These are phyloP conservation scores for Entonaema liquescens DNA, from an alignment of 495 filamentous ascomycete species.

Conservation along the genomic window DNA sequence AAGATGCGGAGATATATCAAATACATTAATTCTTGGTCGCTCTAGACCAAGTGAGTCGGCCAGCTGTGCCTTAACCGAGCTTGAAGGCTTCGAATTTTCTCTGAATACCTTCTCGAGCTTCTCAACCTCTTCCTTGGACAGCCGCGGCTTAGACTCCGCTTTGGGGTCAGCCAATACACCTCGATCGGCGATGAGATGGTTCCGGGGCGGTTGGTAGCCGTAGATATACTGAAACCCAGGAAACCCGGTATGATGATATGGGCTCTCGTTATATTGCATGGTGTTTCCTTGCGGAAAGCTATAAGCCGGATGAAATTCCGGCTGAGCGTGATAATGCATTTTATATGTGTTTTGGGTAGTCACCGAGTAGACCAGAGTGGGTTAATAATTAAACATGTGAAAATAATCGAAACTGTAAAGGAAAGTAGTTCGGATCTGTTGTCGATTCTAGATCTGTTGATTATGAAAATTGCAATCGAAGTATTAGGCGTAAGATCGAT, in stretches of 20 bases:
- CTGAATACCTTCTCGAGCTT: conserved; percentile 77
- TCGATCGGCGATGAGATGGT: conserved; percentile 38
- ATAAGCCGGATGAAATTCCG: conserved; percentile 30
- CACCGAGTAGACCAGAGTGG: background rate
- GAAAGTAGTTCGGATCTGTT: background rate
- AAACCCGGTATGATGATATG: conserved; percentile 28
- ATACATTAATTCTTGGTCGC: conserved; percentile 77
- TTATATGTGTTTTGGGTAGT: conserved; percentile 27
- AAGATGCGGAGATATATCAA: conserved; percentile 44
- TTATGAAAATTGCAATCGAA: conserved; percentile 5
- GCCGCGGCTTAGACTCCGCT: conserved; percentile 68
- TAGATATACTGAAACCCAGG: conserved; percentile 37
- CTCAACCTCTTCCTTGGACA: conserved; percentile 85
- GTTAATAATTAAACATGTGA: conserved; percentile 11
- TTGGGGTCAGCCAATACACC: conserved; percentile 41
- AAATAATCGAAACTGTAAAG: conserved; percentile 5
- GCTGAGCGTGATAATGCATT: conserved; percentile 41
- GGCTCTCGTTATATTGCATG: conserved; percentile 34
- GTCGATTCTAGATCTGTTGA: conserved; percentile 1
- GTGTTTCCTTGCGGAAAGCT: conserved; percentile 30
- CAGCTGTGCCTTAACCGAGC: conserved; percentile 76
- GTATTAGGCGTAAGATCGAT: conserved; percentile 20
- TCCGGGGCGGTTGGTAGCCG: conserved; percentile 38
- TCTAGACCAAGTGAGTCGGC: conserved; percentile 77
- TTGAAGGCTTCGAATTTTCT: conserved; percentile 80